Base-by-base conservation (phyloP, 768 basidiomycete genomes). In the Agaricus blazei region DNA sequence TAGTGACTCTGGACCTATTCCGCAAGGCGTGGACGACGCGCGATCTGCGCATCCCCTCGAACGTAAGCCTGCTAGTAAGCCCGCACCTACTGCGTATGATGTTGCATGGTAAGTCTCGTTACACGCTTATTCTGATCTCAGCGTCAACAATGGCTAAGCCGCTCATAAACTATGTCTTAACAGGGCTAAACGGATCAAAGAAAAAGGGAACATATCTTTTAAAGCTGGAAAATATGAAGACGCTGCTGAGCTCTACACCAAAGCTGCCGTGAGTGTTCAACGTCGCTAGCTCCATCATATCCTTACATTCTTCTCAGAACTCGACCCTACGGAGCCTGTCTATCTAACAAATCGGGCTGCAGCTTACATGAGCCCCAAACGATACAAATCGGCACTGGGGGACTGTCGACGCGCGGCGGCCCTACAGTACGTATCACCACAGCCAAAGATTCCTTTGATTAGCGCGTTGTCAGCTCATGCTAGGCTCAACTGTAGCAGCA, bases 321-420 rank as follows among this genome's bases (percentile, higher is more conserved):
- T 87, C 60, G 82, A 82, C 56, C 69, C 84, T 1, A 62, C 73
- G 3, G 88, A 93, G 67, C 83, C 91, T 0, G 78, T 87, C 2
- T 94, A 88, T 64, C 74, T 87, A 58, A 90, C 90, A 0, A 95
- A 95, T 67, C 84, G 92, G 28, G 92, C 93, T 0, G 92, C 93
- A 0, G 85, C 91, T 1, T 82, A 86, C 65, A 94, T 95, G 82
- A 82, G 83, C 0, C 65, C 89, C 50, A 92, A 93, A 65, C 82
- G 81, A 34, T 94, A 87, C 75, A 76, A 82, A 34, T 70, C 74
- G 0, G 93, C 93, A 0, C 74, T 93, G 15, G 77, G 77, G 36
- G 92, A 95, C 64, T 93, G 90, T 63, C 90, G 90, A 66, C 75
- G 75, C 37, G 92, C 91, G 3, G 76, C 80, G 0, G 68, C 81